phyloP scores from a whole-genome alignment of 495 filamentous ascomycete genomes.

The Podospora fimiseda region DNA sequence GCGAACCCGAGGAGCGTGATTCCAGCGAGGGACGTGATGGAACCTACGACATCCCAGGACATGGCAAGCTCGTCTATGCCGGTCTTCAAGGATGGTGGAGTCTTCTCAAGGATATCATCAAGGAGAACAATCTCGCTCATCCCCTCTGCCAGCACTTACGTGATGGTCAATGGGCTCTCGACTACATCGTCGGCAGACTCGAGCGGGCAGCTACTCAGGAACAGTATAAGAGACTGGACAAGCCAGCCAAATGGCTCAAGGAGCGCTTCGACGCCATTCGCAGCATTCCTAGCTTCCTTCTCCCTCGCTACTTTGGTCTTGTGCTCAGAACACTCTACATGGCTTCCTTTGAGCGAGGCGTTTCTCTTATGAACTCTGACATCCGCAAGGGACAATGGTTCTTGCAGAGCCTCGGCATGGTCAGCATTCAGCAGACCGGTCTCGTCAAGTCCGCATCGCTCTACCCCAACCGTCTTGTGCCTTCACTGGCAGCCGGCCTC shows the following conservation, averaged over 20 bases:
- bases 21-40: conserved; percentile 74
- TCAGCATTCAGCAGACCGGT: conserved; percentile 83
- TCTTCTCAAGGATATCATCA: conserved; percentile 74
- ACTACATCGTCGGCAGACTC: conserved; percentile 75
- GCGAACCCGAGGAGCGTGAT: conserved; percentile 86
- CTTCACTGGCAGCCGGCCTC: conserved; percentile 84
- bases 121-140: conserved; percentile 86
- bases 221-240: conserved; percentile 51
- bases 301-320: conserved; percentile 89
- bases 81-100: conserved; percentile 99
- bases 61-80: conserved; percentile 85
- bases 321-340: conserved; percentile 80
- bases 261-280: conserved; percentile 79
- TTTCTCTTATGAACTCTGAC: conserved; percentile 71
- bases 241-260: conserved; percentile 69
- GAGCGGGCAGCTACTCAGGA: conserved; percentile 60
- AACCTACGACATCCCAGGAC: conserved; percentile 74
- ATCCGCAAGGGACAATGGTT: conserved; percentile 77
- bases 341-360: conserved; percentile 68
- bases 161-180: conserved; percentile 89
- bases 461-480: conserved; percentile 75
- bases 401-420: conserved; percentile 77
- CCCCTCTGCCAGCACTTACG: conserved; percentile 88
- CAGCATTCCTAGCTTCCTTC: conserved; percentile 76
- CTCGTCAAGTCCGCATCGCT: conserved; percentile 83